A percentile compares a stretch with the other conserved stretches of the same genome.
Conservation (phyloP, 2,329 filamentous ascomycete genomes). For the Stenocarpella maydis region DNA sequence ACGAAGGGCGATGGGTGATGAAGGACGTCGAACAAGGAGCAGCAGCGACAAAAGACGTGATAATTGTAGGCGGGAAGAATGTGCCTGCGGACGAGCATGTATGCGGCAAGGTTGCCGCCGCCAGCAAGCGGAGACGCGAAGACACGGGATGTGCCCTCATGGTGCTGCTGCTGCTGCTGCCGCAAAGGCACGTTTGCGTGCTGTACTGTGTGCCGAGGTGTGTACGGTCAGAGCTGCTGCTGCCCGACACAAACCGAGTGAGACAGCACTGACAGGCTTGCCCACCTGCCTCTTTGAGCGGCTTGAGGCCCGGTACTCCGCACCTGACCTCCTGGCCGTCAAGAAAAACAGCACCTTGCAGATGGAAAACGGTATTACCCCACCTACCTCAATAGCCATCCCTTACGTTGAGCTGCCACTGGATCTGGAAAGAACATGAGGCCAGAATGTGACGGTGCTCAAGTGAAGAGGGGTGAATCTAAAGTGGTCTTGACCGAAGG, state of each 20-base stretch:
- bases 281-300: constrained; percentile 15
- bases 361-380: background rate
- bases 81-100: background rate
- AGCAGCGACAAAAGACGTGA: background rate
- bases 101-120: constrained; percentile 1
- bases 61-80: background rate
- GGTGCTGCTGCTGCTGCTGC: constrained; percentile 11
- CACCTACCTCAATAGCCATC: no score
- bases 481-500: no score
- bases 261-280: background rate
- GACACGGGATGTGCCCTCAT: constrained; percentile 11
- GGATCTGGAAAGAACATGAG: no score
- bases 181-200: background rate
- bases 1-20: background rate
- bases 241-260: constrained; percentile 19
- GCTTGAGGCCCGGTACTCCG: background rate
- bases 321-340: no score
- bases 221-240: background rate
- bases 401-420: no score
- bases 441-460: no score
- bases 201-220: background rate
- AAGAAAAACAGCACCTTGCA: constrained; percentile 20
- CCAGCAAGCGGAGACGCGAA: constrained; percentile 15
- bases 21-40: background rate
- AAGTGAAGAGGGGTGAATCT: no score